phyloP scores from a whole-genome alignment of 2,329 filamentous ascomycete genomes.

The Furcasterigmium furcatum region DNA sequence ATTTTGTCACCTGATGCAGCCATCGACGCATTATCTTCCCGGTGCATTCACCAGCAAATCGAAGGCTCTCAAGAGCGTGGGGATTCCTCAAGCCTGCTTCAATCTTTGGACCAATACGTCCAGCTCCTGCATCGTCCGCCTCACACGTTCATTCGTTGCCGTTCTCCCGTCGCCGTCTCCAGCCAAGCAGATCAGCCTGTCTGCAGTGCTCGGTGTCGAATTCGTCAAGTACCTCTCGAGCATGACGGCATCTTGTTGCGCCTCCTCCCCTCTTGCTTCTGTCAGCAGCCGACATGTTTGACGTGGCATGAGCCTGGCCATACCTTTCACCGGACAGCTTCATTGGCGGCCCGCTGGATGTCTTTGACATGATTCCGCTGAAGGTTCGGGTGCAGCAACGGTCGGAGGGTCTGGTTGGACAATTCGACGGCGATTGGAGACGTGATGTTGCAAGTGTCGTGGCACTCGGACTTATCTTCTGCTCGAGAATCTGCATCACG shows the following conservation, averaged over 20 bases:
- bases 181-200: conserved; percentile 4
- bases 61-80: background rate
- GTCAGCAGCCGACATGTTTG: conserved; percentile 4
- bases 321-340: conserved; percentile 11
- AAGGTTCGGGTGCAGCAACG: background rate
- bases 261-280: conserved; percentile 1
- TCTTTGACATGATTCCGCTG: background rate
- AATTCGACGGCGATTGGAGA: too few relatives aligned
- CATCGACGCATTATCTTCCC: background rate
- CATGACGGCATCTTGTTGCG: conserved; percentile 2
- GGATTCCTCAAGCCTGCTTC: conserved; percentile 4
- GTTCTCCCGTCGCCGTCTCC: conserved; percentile 1
- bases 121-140: conserved; percentile 5
- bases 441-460: too few relatives aligned
- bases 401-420: background rate
- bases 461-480: too few relatives aligned
- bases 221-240: conserved; percentile 3
- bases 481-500: too few relatives aligned
- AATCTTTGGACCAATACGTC: conserved; percentile 6
- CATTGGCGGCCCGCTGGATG: conserved; percentile 2
- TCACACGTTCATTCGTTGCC: conserved; percentile 5
- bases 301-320: conserved; percentile 11
- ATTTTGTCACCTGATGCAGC: background rate
- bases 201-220: conserved; percentile 1
- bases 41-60: background rate